Evolutionary conservation across 2,329 filamentous ascomycete species (phyloP).

Genomic region (Catunica adiposa): DNA sequence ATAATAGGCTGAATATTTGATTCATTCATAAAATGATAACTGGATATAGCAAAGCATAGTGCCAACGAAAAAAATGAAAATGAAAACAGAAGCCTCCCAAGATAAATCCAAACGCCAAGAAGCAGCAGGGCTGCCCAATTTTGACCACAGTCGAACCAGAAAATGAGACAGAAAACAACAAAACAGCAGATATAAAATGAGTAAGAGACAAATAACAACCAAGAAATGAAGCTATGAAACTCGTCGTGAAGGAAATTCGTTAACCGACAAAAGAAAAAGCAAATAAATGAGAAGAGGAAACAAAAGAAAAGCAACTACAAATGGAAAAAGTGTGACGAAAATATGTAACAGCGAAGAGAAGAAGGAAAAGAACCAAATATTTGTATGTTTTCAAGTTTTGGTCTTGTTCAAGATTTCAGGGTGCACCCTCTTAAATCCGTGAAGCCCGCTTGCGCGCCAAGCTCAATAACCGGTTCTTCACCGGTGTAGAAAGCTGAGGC

Average conservation of each 20-base stretch:
- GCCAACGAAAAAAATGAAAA: slow-evolving; percentile 1
- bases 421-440: slow-evolving; percentile 3
- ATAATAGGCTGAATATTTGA: background rate
- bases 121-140: background rate
- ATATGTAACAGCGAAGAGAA: slow-evolving; percentile 7
- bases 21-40: background rate
- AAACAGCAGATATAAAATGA: background rate
- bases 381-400: background rate
- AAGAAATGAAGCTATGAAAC: background rate
- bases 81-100: background rate
- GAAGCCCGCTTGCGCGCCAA: slow-evolving; percentile 11
- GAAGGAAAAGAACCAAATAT: background rate
- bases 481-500: slow-evolving; percentile 11
- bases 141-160: background rate
- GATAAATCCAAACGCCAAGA: background rate
- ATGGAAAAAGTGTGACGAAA: slow-evolving; percentile 3
- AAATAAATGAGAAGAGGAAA: slow-evolving; percentile 1
- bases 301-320: slow-evolving; percentile 3
- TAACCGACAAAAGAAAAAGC: slow-evolving; percentile 1
- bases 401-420: background rate
- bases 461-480: slow-evolving; percentile 13
- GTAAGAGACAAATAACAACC: slow-evolving; percentile 4
- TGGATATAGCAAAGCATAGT: background rate
- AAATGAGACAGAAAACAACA: background rate
- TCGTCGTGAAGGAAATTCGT: slow-evolving; percentile 8